Base-by-base conservation (phyloP, 179 eudicot species). In the Drosera spatulata region DNA sequence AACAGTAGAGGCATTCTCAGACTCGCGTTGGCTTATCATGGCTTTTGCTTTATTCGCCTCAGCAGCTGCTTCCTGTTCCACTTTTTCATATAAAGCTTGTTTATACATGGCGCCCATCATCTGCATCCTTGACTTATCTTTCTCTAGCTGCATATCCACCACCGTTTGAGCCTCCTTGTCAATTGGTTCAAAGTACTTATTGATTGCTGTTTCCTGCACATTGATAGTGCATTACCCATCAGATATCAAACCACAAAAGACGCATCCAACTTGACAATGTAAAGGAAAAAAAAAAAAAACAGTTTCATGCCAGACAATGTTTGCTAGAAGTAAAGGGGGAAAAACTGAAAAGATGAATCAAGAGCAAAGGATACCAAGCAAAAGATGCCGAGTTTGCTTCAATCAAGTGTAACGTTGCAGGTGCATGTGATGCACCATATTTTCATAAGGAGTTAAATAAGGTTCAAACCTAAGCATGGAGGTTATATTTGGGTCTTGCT, bases 131-230 rank as follows among this genome's bases (percentile, higher is more conserved):
- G 72, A 66, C 62, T 82, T 82, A 56, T 93, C 96, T 59, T 84
- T 83, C 55, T 89, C 83, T 64, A 82, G 87, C 80, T 93, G 93
- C 72, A 71, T 70, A 53, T 82, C 71, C 66, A 93, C 82, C 38
- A 93, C 54, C 62, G 73, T 61, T 63, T 79, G 90, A 57, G 87
- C 95, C 15, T 89, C 88, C 70, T 80, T 82, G 80, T 89, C 93
- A 15, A 93, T 67, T 14, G 96, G 95, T 69, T 79, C 84, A 56
- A 93, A 84, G 63, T 86, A 81, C 5, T 93, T 80, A 9, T 86
- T 80, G 44, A 89, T 84, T 58, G 86, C 81, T 22, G 78, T 59
- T 72, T 93, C 99, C 99, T 93, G 81, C 64, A 40, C 10, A 47
- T 41, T 41, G 68, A 56, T 12, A 14, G 57, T 15, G 50, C 7